phyloP scores from a whole-genome alignment of 176 grass and related monocot genomes.

The Aechmea fasciata region DNA sequence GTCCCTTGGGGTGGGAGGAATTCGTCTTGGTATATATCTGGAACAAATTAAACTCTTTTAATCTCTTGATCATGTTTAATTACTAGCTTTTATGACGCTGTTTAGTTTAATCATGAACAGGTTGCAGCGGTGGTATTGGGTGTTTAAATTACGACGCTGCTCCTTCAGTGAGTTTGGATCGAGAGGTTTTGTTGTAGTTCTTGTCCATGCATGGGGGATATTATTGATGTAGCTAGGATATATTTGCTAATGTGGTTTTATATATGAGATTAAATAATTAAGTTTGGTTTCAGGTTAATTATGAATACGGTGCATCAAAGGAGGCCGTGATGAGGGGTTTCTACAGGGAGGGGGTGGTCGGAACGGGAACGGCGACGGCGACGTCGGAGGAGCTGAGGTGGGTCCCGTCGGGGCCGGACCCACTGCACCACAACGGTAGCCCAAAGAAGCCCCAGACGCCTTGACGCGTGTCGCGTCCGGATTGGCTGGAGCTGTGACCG shows the following conservation, averaged over 20 bases:
- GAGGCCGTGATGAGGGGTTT: not conserved
- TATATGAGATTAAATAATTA: too few relatives aligned
- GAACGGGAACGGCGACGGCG: not conserved
- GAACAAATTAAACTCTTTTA: not conserved
- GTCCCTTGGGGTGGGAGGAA: too few relatives aligned
- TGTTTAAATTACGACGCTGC: not conserved
- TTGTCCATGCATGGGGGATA: too few relatives aligned
- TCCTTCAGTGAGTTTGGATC: not conserved
- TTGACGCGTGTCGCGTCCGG: not conserved
- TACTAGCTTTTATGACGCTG: not conserved
- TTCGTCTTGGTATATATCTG: too few relatives aligned
- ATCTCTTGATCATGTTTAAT: not conserved
- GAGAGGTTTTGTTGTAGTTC: too few relatives aligned
- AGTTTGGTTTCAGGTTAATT: too few relatives aligned
- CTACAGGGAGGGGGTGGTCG: not conserved
- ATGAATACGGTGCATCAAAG: too few relatives aligned
- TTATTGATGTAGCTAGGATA: too few relatives aligned
- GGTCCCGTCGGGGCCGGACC: constrained; percentile 12
- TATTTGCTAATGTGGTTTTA: too few relatives aligned
- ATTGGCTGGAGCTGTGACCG: not conserved
- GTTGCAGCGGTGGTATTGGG: not conserved
- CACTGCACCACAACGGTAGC: constrained; percentile 13
- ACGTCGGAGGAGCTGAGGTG: constrained; percentile 1
- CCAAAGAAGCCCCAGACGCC: constrained; percentile 14
- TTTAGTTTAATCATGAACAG: not conserved